Percentiles rank a stretch among this genome's conserved stretches.
Conservation (phyloP, 257 asterid species). For the Gentiana macrophylla region DNA sequence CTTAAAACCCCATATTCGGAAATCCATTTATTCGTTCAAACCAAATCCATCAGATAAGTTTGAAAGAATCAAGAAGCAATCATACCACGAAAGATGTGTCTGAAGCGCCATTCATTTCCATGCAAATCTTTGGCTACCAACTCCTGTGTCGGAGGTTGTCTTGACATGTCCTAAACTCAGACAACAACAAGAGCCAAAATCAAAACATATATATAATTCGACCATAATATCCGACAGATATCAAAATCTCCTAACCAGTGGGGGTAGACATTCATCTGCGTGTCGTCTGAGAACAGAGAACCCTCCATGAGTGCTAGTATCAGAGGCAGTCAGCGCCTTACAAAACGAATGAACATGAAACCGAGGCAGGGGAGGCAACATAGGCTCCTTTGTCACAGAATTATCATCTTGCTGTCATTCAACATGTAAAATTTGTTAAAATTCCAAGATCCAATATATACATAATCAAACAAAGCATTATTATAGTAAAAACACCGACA, state of each 20-base stretch:
- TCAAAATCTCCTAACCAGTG: slow-evolving; percentile 44
- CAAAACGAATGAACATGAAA: slow-evolving; percentile 89
- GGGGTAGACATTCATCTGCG: slow-evolving; percentile 97
- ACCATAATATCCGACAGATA: background rate
- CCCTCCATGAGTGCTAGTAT: slow-evolving; percentile 98
- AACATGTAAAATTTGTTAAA: slow-evolving; percentile 3
- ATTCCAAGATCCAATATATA: background rate
- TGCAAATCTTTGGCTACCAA: slow-evolving; percentile 87
- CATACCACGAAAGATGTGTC: slow-evolving; percentile 90
- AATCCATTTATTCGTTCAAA: slow-evolving; percentile 72
- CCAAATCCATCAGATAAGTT: slow-evolving; percentile 21
- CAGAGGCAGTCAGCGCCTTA: slow-evolving; percentile 94
- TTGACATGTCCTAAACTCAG: slow-evolving; percentile 70
- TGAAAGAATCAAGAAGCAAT: slow-evolving; percentile 3
- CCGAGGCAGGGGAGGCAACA: slow-evolving; percentile 43
- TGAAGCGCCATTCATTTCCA: slow-evolving; percentile 92
- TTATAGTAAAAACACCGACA: slow-evolving; percentile 30
- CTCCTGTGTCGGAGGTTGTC: slow-evolving; percentile 96
- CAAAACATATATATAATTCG: background rate
- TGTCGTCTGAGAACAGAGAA: slow-evolving; percentile 92
- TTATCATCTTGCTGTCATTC: slow-evolving; percentile 69
- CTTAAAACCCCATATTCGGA: background rate
- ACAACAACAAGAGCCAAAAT: background rate
- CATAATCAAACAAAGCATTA: slow-evolving; percentile 2
- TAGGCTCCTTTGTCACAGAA: slow-evolving; percentile 53